A percentile compares a stretch with the other conserved stretches of the same genome.
These are phyloP conservation scores for Thermoascus crustaceus DNA, from an alignment of 2,329 filamentous ascomycete genomes.

Conservation along the genomic window DNA sequence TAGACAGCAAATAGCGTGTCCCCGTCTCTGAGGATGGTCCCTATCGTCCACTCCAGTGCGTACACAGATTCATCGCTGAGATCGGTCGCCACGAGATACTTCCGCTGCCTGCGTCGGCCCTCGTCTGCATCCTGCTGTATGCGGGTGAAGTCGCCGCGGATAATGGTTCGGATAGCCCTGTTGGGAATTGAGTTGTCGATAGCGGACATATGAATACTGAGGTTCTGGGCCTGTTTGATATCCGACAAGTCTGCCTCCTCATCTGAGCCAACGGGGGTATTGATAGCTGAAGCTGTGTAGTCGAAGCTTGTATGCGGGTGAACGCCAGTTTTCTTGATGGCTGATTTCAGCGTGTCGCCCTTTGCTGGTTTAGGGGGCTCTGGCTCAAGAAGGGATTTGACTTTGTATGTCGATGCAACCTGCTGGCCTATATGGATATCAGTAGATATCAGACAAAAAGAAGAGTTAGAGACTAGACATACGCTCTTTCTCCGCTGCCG, in stretches of 20 bases:
- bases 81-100: conserved; percentile 93
- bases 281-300: conserved; percentile 49
- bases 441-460: not conserved
- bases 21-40: conserved; percentile 85
- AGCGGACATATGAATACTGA: conserved; percentile 71
- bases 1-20: conserved; percentile 91
- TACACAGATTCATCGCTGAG: conserved; percentile 90
- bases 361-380: conserved; percentile 53
- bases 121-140: conserved; percentile 72
- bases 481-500: conserved; percentile 73
- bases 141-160: conserved; percentile 70
- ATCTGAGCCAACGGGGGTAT: conserved; percentile 68
- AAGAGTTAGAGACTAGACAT: conserved; percentile 31
- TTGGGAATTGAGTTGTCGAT: conserved; percentile 66
- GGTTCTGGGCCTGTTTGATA: conserved; percentile 77
- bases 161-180: conserved; percentile 79
- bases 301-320: conserved; percentile 85
- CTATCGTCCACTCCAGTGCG: conserved; percentile 94
- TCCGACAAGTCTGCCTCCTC: conserved; percentile 77
- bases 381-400: conserved; percentile 58
- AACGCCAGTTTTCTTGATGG: conserved; percentile 45
- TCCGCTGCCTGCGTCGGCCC: conserved; percentile 68
- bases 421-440: conserved; percentile 38
- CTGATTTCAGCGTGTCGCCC: conserved; percentile 46
- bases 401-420: conserved; percentile 50